Conservation (phyloP, 2,329 filamentous ascomycete genomes). For the Bimuria novae-zelandiae region DNA sequence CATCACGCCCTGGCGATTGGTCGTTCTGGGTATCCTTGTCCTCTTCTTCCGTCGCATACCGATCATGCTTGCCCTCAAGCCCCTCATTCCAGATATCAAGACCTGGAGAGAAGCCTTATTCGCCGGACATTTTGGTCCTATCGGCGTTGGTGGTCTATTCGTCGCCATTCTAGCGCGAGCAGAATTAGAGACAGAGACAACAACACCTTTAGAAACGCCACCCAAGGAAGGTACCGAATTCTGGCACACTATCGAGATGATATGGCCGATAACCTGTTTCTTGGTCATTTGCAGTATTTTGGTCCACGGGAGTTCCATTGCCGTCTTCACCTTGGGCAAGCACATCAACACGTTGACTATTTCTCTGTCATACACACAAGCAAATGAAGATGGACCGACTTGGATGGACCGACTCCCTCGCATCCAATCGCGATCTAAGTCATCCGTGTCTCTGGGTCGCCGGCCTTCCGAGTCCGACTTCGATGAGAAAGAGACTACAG, state of each 20-base stretch:
- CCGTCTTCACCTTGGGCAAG: constrained; percentile 96
- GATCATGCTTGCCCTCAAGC: constrained; percentile 89
- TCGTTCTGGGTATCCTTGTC: constrained; percentile 92
- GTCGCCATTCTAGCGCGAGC: constrained; percentile 89
- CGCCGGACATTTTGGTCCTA: constrained; percentile 95
- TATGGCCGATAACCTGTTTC: constrained; percentile 96
- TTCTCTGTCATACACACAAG: constrained; percentile 94
- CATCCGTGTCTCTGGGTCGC: constrained; percentile 68
- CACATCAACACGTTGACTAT: constrained; percentile 95
- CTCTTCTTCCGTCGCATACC: constrained; percentile 95
- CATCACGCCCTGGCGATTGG: constrained; percentile 82
- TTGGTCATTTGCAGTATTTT: constrained; percentile 92
- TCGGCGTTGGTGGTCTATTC: constrained; percentile 96
- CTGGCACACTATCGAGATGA: constrained; percentile 76
- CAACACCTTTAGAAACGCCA: constrained; percentile 71
- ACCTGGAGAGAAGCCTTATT: constrained; percentile 98
- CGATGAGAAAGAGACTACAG: constrained; percentile 65
- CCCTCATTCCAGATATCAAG: constrained; percentile 93
- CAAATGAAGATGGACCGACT: constrained; percentile 81
- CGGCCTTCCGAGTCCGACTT: constrained; percentile 64
- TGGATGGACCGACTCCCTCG: constrained; percentile 95
- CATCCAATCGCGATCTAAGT: constrained; percentile 81
- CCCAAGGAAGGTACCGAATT: constrained; percentile 63
- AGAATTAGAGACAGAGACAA: constrained; percentile 78
- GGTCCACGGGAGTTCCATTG: constrained; percentile 96